Evolutionary conservation across 2,329 filamentous ascomycete species (phyloP).

Genomic region (Verticillium klebahnii): DNA sequence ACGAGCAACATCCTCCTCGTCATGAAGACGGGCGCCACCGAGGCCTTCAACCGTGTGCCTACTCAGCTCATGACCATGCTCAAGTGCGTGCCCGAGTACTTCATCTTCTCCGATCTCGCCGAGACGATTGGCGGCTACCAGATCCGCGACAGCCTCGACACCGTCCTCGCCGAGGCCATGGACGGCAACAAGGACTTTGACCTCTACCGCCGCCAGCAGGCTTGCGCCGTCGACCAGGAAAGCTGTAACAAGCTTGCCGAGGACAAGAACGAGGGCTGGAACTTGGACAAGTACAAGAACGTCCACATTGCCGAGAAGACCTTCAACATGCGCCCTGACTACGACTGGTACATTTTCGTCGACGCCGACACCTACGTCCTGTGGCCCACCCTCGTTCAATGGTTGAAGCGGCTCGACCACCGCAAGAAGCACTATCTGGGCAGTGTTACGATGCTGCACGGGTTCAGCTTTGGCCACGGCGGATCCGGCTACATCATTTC

Average conservation of each 20-base stretch:
- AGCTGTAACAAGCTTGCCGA: slow-evolving; percentile 32
- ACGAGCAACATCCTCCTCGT: slow-evolving; percentile 43
- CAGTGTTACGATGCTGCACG: slow-evolving; percentile 36
- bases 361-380: slow-evolving; percentile 56
- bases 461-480: slow-evolving; percentile 47
- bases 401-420: slow-evolving; percentile 39
- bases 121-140: slow-evolving; percentile 39
- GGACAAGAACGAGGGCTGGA: slow-evolving; percentile 38
- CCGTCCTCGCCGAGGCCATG: slow-evolving; percentile 36
- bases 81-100: slow-evolving; percentile 43
- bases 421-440: slow-evolving; percentile 43
- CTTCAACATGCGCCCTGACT: slow-evolving; percentile 42
- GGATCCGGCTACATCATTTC: slow-evolving; percentile 52
- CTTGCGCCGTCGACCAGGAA: slow-evolving; percentile 39
- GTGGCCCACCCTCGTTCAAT: slow-evolving; percentile 46
- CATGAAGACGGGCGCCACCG: slow-evolving; percentile 55
- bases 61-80: slow-evolving; percentile 50
- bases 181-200: slow-evolving; percentile 46
- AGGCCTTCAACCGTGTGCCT: slow-evolving; percentile 46
- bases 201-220: slow-evolving; percentile 38
- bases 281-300: slow-evolving; percentile 59
- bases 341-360: slow-evolving; percentile 57
- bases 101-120: slow-evolving; percentile 55
- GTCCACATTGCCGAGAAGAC: slow-evolving; percentile 54
- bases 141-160: slow-evolving; percentile 42